phyloP scores from a whole-genome alignment of 1,284 basidiomycete genomes.

The Malassezia brasiliensis region DNA sequence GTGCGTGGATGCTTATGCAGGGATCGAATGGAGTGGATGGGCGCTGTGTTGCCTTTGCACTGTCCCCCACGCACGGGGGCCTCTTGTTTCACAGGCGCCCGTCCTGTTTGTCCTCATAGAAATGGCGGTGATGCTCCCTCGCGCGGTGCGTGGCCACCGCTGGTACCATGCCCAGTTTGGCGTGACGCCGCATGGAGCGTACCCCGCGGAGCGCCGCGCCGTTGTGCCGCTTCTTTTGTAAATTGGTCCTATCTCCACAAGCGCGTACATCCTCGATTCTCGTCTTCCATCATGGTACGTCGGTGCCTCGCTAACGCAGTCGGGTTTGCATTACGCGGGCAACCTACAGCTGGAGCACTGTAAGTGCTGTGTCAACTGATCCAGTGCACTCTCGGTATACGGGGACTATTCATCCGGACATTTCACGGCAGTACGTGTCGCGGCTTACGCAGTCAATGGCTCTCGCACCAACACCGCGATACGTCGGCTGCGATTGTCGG shows the following conservation, averaged over 20 bases:
- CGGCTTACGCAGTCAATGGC: slow-evolving; percentile 67
- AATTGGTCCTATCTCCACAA: not conserved
- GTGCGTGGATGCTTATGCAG: slow-evolving; percentile 19
- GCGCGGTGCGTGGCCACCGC: slow-evolving; percentile 65
- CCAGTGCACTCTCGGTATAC: slow-evolving; percentile 81
- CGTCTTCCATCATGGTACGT: slow-evolving; percentile 14
- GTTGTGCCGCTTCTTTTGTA: slow-evolving; percentile 62
- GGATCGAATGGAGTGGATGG: slow-evolving; percentile 45
- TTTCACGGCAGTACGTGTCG: slow-evolving; percentile 37
- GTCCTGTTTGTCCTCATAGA: slow-evolving; percentile 60
- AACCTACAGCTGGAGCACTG: slow-evolving; percentile 40
- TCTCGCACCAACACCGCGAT: slow-evolving; percentile 92
- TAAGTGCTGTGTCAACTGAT: slow-evolving; percentile 4
- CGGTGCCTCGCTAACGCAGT: slow-evolving; percentile 5
- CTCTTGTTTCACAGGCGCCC: slow-evolving; percentile 29
- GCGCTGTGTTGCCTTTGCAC: slow-evolving; percentile 14
- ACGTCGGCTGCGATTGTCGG: slow-evolving; percentile 84
- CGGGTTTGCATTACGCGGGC: slow-evolving; percentile 14
- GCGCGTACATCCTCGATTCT: not conserved
- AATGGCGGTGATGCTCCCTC: slow-evolving; percentile 63
- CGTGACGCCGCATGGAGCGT: slow-evolving; percentile 50
- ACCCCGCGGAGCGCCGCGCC: slow-evolving; percentile 59
- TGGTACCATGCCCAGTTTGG: slow-evolving; percentile 69
- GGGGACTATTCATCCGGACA: slow-evolving; percentile 57
- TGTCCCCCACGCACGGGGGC: not conserved